Evolutionary conservation across 306 rosid genomes (phyloP).

Genomic region (Quercus cerris): DNA sequence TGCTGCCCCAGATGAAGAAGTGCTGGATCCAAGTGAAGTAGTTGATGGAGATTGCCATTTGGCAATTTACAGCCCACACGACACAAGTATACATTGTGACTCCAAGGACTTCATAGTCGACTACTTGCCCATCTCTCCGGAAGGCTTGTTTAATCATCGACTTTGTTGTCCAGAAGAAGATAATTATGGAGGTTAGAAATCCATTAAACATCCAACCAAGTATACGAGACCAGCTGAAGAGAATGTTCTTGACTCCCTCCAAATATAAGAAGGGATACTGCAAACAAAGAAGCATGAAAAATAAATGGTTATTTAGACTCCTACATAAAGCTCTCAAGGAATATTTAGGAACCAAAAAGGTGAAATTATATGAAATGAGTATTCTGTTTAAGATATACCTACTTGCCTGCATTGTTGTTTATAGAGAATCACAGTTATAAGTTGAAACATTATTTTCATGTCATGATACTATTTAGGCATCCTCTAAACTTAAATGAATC

Average conservation of each 20-base stretch:
- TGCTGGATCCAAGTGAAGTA: constrained; percentile 97
- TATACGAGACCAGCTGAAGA: constrained; percentile 82
- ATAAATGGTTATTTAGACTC: constrained; percentile 5
- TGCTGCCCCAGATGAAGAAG: constrained; percentile 86
- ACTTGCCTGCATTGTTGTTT: no score
- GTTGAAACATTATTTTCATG: background rate
- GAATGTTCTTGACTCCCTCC: constrained; percentile 72
- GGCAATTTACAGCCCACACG: constrained; percentile 88
- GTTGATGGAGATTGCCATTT: constrained; percentile 67
- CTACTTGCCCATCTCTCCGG: constrained; percentile 62
- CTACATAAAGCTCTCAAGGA: background rate
- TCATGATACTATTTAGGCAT: background rate
- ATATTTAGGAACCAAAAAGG: background rate
- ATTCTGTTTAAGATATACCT: no score
- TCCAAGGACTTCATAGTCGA: constrained; percentile 64
- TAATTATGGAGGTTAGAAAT: constrained; percentile 57
- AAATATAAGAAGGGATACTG: constrained; percentile 69
- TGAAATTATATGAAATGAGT: no score
- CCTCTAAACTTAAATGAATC: background rate
- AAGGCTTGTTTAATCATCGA: constrained; percentile 55
- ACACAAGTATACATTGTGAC: constrained; percentile 73
- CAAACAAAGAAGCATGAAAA: constrained; percentile 10
- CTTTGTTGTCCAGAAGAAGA: constrained; percentile 68
- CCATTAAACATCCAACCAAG: constrained; percentile 85
- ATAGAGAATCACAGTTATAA: no score